Evolutionary conservation across 768 basidiomycete genomes (phyloP).

Genomic region (Trametes cubensis): DNA sequence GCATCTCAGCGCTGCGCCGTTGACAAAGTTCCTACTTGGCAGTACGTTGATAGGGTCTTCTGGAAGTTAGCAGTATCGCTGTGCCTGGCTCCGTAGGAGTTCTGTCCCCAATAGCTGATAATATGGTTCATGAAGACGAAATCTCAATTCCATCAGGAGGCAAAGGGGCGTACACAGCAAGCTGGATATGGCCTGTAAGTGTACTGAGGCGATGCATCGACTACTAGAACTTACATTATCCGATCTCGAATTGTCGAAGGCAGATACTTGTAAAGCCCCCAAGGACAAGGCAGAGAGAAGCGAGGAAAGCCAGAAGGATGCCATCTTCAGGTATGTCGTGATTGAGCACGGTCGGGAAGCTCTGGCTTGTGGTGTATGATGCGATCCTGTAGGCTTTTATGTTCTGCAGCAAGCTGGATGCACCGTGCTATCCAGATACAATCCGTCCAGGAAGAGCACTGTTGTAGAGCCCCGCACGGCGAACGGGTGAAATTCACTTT

Average conservation of each 20-base stretch:
- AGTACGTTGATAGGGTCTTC: constrained; percentile 52
- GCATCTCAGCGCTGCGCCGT: not conserved
- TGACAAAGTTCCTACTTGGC: constrained; percentile 41
- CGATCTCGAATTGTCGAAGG: constrained; percentile 22
- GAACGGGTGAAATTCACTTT: too few relatives aligned
- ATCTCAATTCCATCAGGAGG: too few relatives aligned
- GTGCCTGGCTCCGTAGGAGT: constrained; percentile 59
- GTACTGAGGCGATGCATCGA: too few relatives aligned
- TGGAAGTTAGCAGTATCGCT: constrained; percentile 51
- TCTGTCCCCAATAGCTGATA: constrained; percentile 56
- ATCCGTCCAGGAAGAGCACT: too few relatives aligned
- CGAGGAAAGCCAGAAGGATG: constrained; percentile 18
- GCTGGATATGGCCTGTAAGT: too few relatives aligned
- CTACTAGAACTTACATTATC: constrained; percentile 23
- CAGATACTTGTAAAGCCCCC: constrained; percentile 13
- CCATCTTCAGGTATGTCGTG: constrained; percentile 9
- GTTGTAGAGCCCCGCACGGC: too few relatives aligned
- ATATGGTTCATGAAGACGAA: too few relatives aligned
- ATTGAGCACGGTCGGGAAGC: constrained; percentile 1
- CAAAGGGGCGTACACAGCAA: too few relatives aligned
- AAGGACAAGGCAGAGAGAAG: constrained; percentile 15
- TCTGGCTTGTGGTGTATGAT: too few relatives aligned
- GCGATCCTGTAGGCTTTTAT: too few relatives aligned
- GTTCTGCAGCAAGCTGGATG: too few relatives aligned
- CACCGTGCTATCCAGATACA: too few relatives aligned